Conservation (phyloP, 768 basidiomycete genomes). For the Hericium rajendrae region DNA sequence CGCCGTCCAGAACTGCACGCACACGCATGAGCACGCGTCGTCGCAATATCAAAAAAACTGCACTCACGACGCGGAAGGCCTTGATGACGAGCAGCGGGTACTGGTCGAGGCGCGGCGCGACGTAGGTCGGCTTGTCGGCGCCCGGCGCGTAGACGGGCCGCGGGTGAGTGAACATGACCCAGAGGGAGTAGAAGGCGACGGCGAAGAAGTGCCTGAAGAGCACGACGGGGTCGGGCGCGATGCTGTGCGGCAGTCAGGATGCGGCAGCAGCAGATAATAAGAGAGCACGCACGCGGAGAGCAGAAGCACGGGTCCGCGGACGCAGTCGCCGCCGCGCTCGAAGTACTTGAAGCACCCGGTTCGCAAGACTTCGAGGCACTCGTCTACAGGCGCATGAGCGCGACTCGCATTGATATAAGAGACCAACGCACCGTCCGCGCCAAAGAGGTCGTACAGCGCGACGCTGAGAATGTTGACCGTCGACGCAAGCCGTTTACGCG, state of each 20-base stretch:
- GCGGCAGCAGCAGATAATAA: neutral
- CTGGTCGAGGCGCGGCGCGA: constrained; percentile 39
- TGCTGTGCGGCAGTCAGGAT: constrained; percentile 30
- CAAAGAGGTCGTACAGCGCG: constrained; percentile 90
- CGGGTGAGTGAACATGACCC: constrained; percentile 71
- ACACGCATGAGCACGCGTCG: no score
- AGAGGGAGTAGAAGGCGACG: constrained; percentile 93
- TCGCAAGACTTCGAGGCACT: constrained; percentile 51
- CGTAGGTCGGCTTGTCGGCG: constrained; percentile 29
- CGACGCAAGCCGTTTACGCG: constrained; percentile 69
- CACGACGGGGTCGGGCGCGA: constrained; percentile 68
- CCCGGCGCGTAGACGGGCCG: constrained; percentile 25
- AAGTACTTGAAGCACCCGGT: constrained; percentile 97
- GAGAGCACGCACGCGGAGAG: constrained; percentile 63
- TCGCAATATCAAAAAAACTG: no score
- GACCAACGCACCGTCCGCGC: constrained; percentile 70
- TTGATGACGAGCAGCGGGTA: constrained; percentile 62
- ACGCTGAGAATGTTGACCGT: constrained; percentile 94
- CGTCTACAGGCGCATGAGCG: constrained; percentile 31
- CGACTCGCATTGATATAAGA: no score
- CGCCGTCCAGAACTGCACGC: no score
- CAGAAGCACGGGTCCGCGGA: constrained; percentile 82
- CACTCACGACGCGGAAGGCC: constrained; percentile 54
- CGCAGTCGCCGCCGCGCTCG: constrained; percentile 81
- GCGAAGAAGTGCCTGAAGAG: constrained; percentile 90